Evolutionary conservation across 2,329 filamentous ascomycete species (phyloP).

Genomic region (Diaporthe vexans): DNA sequence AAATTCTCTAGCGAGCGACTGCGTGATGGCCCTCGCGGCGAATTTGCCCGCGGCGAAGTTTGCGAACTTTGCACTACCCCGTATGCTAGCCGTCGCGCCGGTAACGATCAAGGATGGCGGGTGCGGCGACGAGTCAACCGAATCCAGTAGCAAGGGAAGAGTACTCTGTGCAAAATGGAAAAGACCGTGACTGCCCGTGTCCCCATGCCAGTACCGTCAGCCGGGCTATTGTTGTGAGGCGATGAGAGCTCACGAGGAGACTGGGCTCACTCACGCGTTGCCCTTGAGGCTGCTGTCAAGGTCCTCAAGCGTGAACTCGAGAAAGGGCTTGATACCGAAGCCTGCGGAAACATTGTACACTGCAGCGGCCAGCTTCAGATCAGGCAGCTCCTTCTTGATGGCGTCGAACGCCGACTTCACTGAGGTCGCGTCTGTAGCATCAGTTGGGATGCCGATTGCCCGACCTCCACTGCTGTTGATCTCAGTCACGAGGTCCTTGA

Average conservation of each 20-base stretch:
- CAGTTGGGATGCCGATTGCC: conserved; percentile 78
- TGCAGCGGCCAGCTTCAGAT: conserved; percentile 71
- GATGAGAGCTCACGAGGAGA: neutral
- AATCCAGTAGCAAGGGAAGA: conserved; percentile 78
- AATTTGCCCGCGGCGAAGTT: conserved; percentile 86
- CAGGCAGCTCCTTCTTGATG: conserved; percentile 71
- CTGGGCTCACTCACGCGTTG: conserved; percentile 61
- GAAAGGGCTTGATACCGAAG: conserved; percentile 68
- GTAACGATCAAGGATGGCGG: conserved; percentile 89
- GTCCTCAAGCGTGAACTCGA: conserved; percentile 67
- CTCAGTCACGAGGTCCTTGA: conserved; percentile 75
- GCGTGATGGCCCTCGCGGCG: conserved; percentile 79
- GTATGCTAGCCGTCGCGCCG: conserved; percentile 85
- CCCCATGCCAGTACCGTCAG: conserved; percentile 2
- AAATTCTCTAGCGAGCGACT: conserved; percentile 86
- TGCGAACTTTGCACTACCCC: conserved; percentile 77
- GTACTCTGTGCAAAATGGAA: conserved; percentile 82
- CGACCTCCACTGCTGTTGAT: conserved; percentile 77
- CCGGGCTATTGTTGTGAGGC: neutral
- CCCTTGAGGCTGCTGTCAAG: conserved; percentile 61
- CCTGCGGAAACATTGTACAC: conserved; percentile 77
- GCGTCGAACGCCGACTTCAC: conserved; percentile 73
- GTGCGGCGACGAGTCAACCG: conserved; percentile 67
- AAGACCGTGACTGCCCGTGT: conserved; percentile 69
- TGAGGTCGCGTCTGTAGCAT: conserved; percentile 67